Evolutionary conservation across 768 basidiomycete species (phyloP), one percentile per base, ranked within the genome.

Genomic region (Suillus spraguei): DNA sequence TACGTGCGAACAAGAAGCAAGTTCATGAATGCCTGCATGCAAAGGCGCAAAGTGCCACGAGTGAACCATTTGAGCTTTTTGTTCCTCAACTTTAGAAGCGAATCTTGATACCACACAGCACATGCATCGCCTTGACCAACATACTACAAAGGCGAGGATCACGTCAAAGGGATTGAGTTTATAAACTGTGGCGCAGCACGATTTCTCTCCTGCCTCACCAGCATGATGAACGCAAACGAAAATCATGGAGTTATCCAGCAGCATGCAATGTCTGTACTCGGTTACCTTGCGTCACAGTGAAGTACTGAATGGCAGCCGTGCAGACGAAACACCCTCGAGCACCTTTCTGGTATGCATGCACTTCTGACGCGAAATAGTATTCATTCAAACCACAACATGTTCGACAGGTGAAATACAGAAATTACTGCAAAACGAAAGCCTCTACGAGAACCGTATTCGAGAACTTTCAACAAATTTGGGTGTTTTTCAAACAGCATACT

Each of bases 371-470:
- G 56, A 58, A 42, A 41, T 41, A 35, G 24, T 41, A 58, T 41
- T 32, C 24, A 58, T 56, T 22, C 55, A 24, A 38, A 39, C 38
- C 10, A 41, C 36, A 56, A 38, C 24, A 58, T 41, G 24, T 58
- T 58, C 56, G 24, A 58, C 68, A 74, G 73, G 66, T 66, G 76
- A 77, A 65, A 73, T 77, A 61, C 73, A 73, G 32, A 42, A 63
- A 22, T 46, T 68, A 6, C 62, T 77, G 16, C 60, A 32, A 14
- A 74, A 68, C 53, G 75, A 76, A 61, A 52, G 32, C 17, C 67
- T 69, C 8, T 58, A 76, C 38, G 11, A 50, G 17, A 60, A 60
- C 6, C 68, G 62, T 3, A 70, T 75, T 1, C 60, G 64, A 1
- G 69, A 72, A 17, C 72, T 76, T 35, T 54, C 67, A n/a, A 73